Percentiles rank a stretch among this genome's conserved stretches.
Conservation (phyloP, 2,329 filamentous ascomycete genomes). For the Curvularia eragrostidis region DNA sequence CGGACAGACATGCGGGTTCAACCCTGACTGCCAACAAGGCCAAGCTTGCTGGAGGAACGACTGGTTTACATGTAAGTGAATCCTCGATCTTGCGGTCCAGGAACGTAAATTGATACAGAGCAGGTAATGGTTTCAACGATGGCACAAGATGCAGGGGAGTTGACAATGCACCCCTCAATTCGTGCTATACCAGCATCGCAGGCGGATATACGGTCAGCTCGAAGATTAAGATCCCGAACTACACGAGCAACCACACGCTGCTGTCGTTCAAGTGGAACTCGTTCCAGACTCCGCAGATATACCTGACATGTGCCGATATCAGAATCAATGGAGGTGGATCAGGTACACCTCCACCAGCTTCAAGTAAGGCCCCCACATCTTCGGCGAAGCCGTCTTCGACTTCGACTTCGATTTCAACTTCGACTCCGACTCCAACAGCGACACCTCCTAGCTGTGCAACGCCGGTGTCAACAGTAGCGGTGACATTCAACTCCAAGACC, state of each 20-base stretch:
- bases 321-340: slow-evolving; percentile 32
- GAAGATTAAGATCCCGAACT: slow-evolving; percentile 45
- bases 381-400: slow-evolving; percentile 23
- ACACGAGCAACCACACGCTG: slow-evolving; percentile 41
- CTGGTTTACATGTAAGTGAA: slow-evolving; percentile 41
- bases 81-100: neutral
- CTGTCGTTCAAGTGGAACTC: slow-evolving; percentile 45
- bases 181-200: slow-evolving; percentile 44
- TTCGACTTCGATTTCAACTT: no score
- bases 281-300: slow-evolving; percentile 45
- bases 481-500: slow-evolving; percentile 57
- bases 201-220: slow-evolving; percentile 45
- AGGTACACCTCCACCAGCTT: slow-evolving; percentile 23
- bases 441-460: slow-evolving; percentile 31
- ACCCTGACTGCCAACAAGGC: slow-evolving; percentile 38
- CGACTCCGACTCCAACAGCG: slow-evolving; percentile 19
- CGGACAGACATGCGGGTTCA: slow-evolving; percentile 42
- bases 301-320: slow-evolving; percentile 45
- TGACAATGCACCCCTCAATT: slow-evolving; percentile 42
- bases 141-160: slow-evolving; percentile 38
- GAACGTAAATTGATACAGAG: neutral
- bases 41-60: slow-evolving; percentile 45
- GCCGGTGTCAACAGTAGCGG: slow-evolving; percentile 36
- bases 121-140: slow-evolving; percentile 37
- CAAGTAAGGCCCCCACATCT: slow-evolving; percentile 23